A percentile compares a stretch with the other conserved stretches of the same genome.
Conservation (phyloP, 208 protist genomes). For the Strigomonas culicis region DNA sequence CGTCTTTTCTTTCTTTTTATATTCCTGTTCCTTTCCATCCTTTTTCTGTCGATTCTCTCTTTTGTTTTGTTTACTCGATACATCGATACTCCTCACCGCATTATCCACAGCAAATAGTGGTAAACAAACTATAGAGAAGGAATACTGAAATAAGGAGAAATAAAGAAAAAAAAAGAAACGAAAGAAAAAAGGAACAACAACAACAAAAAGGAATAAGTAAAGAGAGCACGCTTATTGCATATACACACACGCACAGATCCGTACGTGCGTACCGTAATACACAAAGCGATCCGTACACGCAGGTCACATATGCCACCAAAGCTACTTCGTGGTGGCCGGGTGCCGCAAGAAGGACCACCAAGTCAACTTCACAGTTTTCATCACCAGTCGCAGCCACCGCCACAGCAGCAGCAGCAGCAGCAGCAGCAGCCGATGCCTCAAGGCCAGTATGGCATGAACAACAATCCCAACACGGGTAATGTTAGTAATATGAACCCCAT, state of each 20-base stretch:
- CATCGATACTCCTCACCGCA: neutral
- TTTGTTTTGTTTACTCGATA: conserved; percentile 11
- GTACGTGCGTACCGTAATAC: neutral
- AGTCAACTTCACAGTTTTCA: conserved; percentile 17
- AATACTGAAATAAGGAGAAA: conserved; percentile 3
- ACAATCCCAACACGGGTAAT: conserved; percentile 15
- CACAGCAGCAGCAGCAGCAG: conserved; percentile 14
- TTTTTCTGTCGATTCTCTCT: neutral
- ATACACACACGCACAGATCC: neutral
- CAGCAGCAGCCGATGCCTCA: conserved; percentile 22
- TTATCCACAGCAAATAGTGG: neutral
- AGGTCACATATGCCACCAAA: neutral
- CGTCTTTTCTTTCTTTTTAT: conserved; percentile 3
- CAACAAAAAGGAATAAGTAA: conserved; percentile 5
- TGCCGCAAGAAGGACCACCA: conserved; percentile 11
- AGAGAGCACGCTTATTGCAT: neutral
- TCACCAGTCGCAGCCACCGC: conserved; percentile 12
- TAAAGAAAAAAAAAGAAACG: neutral
- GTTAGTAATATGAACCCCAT: conserved; percentile 10
- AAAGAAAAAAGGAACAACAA: conserved; percentile 2
- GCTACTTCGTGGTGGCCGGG: neutral
- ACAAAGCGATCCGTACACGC: neutral
- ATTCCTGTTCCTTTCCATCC: conserved; percentile 8
- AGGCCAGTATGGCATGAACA: conserved; percentile 20
- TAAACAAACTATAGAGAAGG: conserved; percentile 4